Percentiles rank a stretch among this genome's conserved stretches.
phyloP scores from a whole-genome alignment of 441 rosid species.

The Monsonia emarginata region DNA sequence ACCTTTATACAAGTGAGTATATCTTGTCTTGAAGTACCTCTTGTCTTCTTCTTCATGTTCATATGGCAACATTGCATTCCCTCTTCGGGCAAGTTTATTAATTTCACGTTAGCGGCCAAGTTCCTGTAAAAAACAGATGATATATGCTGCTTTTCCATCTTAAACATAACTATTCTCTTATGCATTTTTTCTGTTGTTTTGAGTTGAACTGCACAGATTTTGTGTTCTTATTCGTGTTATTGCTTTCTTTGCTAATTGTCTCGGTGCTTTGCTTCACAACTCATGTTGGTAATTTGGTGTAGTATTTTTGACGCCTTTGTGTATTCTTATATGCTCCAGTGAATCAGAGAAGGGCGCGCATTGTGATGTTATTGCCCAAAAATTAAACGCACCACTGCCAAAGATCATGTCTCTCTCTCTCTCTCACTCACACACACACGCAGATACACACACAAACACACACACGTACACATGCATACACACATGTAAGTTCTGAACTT shows the following conservation, averaged over 20 bases:
- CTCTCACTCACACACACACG: constrained; percentile 5
- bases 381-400: constrained; percentile 42
- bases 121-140: too few species aligned
- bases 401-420: constrained; percentile 50
- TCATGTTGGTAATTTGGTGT: background rate
- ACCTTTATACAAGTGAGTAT: constrained; percentile 57
- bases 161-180: too few species aligned
- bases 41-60: background rate
- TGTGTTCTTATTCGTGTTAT: background rate
- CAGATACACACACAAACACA: background rate
- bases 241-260: background rate
- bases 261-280: background rate
- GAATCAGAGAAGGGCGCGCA: constrained; percentile 50
- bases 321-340: constrained; percentile 25
- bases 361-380: constrained; percentile 40
- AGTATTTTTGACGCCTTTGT: background rate
- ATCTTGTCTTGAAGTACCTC: background rate
- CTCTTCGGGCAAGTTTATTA: background rate
- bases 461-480: background rate
- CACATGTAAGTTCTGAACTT: background rate
- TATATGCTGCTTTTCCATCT: too few species aligned
- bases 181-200: background rate
- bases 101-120: too few species aligned
- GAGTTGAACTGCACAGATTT: background rate
- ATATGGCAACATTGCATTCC: background rate